Conservation (phyloP, 2,329 filamentous ascomycete species). For the Colletotrichum destructivum region DNA sequence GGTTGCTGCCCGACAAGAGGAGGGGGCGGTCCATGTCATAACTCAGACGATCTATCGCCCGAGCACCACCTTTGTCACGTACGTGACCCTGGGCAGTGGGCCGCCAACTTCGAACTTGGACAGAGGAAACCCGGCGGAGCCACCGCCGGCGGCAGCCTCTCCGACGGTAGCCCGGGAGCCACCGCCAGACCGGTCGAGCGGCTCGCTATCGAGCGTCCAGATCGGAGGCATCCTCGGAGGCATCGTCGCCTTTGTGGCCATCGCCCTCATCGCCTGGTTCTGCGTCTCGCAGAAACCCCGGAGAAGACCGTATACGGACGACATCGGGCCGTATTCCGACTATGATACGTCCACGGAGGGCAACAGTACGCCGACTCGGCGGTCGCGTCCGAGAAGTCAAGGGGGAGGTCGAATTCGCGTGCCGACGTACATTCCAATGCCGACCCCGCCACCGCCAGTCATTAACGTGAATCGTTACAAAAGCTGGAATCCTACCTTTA, state of each 20-base stretch:
- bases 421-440: background rate
- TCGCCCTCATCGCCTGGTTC: constrained; percentile 52
- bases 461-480: constrained; percentile 15
- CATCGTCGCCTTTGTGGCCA: constrained; percentile 54
- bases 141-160: constrained; percentile 29
- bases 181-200: constrained; percentile 29
- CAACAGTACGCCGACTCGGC: background rate
- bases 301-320: background rate
- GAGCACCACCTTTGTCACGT: constrained; percentile 55
- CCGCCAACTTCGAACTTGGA: constrained; percentile 35
- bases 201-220: constrained; percentile 52
- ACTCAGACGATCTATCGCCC: constrained; percentile 55
- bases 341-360: constrained; percentile 21
- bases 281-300: constrained; percentile 46
- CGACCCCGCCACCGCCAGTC: background rate
- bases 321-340: background rate
- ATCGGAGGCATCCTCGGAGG: constrained; percentile 60
- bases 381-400: background rate
- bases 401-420: background rate
- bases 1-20: constrained; percentile 33
- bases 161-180: constrained; percentile 34
- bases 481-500: background rate
- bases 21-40: constrained; percentile 44
- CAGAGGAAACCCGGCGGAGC: constrained; percentile 37
- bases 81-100: constrained; percentile 50